phyloP scores from a whole-genome alignment of 495 filamentous ascomycete species.

The Poronia punctata region DNA sequence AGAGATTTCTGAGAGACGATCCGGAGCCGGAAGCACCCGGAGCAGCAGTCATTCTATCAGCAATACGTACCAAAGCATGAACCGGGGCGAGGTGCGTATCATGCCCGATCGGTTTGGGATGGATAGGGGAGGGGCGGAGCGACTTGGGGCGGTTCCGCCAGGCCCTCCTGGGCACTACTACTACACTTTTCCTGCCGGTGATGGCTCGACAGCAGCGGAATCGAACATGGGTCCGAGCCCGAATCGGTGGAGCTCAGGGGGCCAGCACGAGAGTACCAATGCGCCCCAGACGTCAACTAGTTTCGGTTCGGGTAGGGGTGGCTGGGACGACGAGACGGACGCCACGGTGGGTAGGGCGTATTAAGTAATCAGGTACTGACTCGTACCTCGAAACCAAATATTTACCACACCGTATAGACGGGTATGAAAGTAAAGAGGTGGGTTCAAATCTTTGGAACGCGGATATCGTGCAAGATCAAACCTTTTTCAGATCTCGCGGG shows the following conservation, averaged over 20 bases:
- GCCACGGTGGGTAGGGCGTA: slow-evolving; percentile 1
- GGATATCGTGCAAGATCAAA: too few relatives aligned
- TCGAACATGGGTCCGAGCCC: background rate
- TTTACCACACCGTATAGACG: too few relatives aligned
- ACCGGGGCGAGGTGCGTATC: slow-evolving; percentile 1
- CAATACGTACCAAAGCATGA: background rate
- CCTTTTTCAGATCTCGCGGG: too few relatives aligned
- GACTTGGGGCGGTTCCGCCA: background rate
- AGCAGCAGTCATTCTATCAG: background rate
- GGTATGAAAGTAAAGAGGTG: too few relatives aligned
- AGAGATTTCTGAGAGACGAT: too few relatives aligned
- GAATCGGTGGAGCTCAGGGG: background rate
- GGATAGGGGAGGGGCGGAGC: background rate
- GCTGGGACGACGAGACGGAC: too few relatives aligned
- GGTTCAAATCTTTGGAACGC: too few relatives aligned
- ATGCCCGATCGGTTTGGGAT: background rate
- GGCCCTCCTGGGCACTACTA: background rate
- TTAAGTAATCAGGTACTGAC: too few relatives aligned
- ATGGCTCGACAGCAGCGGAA: background rate
- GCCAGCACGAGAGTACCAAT: background rate
- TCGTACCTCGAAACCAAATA: too few relatives aligned
- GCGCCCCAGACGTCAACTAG: background rate
- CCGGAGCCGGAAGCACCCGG: background rate
- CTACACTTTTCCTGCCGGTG: too few relatives aligned
- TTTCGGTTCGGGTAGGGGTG: too few relatives aligned